Evolutionary conservation across 176 grass and related monocot species (phyloP), one percentile per base, ranked within the genome.

Genomic region (Tillandsia leiboldiana): DNA sequence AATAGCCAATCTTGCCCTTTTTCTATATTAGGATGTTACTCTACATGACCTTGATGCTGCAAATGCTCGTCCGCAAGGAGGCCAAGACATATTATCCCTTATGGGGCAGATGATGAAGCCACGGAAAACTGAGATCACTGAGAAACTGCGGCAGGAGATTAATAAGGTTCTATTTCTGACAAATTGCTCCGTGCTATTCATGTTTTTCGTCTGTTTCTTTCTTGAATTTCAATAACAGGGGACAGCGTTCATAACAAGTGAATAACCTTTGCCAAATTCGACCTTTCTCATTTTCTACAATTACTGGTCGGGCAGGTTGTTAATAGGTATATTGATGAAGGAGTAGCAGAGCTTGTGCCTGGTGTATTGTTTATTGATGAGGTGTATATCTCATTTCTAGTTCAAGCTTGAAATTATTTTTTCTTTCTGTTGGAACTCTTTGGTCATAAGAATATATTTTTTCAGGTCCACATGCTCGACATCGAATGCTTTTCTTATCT

Each of bases 51-150:
- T 97, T 71, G 94, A 97, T 79, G 89, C 94, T 3, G 84, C 94
- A 79, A 97, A 97, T 93, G 89, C 94, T 83, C 89, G 83, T 13
- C 94, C 94, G 79, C 94, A 97, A 87, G 89, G 94, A 74, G 94
- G 89, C 10, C 94, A 93, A 72, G 94, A 97, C 80, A 97, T 97
- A 81, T 79, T 90, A 63, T 97, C 89, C 22, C 84, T 97, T 68
- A 97, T 97, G 89, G 94, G 94, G 0, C 89, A 90, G 72, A 97
- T 99, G 87, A 99, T 97, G 89, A 97, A 88, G 22, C 82, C 94
- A 67, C 71, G 86, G 15, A 97, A 97, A 75, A 97, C 89, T 87
- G 94, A 97, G 77, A 90, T 97, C 68, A 93, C 89, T 6, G 94
- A 90, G 53, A 97, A 97, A 77, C 82, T 97, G 49, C 79, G 94